Conservation (phyloP, 2,329 filamentous ascomycete species). For the Pseudocercospora musae region DNA sequence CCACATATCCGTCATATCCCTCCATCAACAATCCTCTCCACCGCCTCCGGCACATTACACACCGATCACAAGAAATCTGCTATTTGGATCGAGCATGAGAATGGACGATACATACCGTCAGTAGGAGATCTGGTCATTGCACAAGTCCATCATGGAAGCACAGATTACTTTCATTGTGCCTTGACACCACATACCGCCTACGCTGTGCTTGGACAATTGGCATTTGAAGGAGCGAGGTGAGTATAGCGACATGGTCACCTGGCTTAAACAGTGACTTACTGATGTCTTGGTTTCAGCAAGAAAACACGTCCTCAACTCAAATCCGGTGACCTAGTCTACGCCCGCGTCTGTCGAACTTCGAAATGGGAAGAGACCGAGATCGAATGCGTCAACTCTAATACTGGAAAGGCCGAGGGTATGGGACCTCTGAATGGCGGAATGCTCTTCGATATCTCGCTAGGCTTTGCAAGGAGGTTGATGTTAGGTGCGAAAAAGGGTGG, state of each 20-base stretch:
- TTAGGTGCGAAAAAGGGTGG: slow-evolving; percentile 57
- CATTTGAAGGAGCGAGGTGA: slow-evolving; percentile 81
- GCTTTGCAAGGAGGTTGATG: slow-evolving; percentile 77
- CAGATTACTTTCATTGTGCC: slow-evolving; percentile 76
- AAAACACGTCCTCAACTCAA: slow-evolving; percentile 82
- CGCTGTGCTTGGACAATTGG: slow-evolving; percentile 76
- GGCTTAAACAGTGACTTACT: too few relatives aligned
- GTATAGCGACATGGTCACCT: too few relatives aligned
- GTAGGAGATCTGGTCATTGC: slow-evolving; percentile 86
- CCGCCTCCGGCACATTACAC: slow-evolving; percentile 64
- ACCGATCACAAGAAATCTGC: slow-evolving; percentile 71
- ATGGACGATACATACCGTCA: slow-evolving; percentile 74
- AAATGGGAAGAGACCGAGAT: slow-evolving; percentile 85
- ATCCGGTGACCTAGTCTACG: slow-evolving; percentile 79
- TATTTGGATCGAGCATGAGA: slow-evolving; percentile 67
- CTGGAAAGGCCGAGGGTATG: slow-evolving; percentile 83
- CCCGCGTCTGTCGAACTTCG: slow-evolving; percentile 72
- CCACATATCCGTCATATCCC: slow-evolving; percentile 80
- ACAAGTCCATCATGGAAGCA: slow-evolving; percentile 70
- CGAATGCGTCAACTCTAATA: slow-evolving; percentile 81
- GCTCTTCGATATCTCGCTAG: slow-evolving; percentile 75
- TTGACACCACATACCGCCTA: slow-evolving; percentile 62
- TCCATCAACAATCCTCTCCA: slow-evolving; percentile 67
- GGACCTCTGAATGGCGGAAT: slow-evolving; percentile 82
- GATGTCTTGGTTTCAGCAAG: too few relatives aligned